Evolutionary conservation across 192 early-diverging fungal species (phyloP).

Genomic region (Geosiphon pyriformis): DNA sequence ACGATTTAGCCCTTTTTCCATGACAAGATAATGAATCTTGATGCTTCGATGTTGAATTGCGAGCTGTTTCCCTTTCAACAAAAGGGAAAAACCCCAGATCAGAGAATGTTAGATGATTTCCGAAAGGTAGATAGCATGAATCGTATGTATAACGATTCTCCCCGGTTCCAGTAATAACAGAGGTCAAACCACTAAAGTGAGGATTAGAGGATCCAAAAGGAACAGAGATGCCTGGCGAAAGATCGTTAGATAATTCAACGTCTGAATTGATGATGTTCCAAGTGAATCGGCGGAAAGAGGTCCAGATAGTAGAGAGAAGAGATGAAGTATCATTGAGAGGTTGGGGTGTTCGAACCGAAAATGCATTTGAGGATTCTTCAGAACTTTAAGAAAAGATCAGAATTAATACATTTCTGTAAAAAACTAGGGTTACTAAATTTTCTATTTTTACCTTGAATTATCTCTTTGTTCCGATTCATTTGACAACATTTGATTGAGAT

Average conservation of each 20-base stretch:
- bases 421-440: no score
- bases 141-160: conserved; percentile 18
- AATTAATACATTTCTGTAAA: no score
- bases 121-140: conserved; percentile 14
- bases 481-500: neutral
- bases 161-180: conserved; percentile 12
- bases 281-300: conserved; percentile 8
- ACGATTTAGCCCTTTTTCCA: no score
- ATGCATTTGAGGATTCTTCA: no score
- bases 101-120: conserved; percentile 16
- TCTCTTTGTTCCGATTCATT: neutral
- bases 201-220: neutral
- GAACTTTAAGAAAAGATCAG: no score
- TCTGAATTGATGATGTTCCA: conserved; percentile 3
- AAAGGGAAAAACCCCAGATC: no score
- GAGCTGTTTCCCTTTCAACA: no score
- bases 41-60: no score
- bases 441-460: no score
- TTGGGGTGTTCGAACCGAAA: no score
- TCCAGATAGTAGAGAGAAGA: conserved; percentile 11
- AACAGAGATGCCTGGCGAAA: neutral
- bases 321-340: neutral
- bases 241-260: neutral
- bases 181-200: conserved; percentile 7
- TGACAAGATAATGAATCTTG: no score